phyloP scores from a whole-genome alignment of 495 filamentous ascomycete species.

The Pseudomonodictys pantanalensis region DNA sequence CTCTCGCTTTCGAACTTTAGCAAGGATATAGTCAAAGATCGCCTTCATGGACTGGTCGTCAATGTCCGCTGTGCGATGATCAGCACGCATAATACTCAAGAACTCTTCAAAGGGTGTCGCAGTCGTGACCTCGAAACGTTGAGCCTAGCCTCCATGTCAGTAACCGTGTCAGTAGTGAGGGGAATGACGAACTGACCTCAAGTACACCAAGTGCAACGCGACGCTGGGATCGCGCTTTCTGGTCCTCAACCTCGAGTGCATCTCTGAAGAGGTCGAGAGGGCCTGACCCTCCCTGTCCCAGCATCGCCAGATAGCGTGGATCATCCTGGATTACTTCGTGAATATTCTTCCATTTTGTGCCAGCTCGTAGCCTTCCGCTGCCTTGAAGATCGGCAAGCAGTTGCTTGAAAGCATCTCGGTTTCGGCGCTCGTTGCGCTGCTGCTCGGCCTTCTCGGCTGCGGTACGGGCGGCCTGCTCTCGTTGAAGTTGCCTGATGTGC shows the following conservation, averaged over 20 bases:
- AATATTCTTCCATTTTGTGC: conserved; percentile 84
- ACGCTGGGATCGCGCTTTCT: conserved; percentile 70
- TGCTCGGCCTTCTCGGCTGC: conserved; percentile 82
- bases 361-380: conserved; percentile 83
- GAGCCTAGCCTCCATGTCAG: conserved; percentile 57
- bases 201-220: conserved; percentile 88
- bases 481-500: conserved; percentile 88
- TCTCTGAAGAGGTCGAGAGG: conserved; percentile 98
- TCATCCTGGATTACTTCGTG: conserved; percentile 76
- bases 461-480: conserved; percentile 80
- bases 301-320: conserved; percentile 76
- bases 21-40: conserved; percentile 82
- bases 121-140: conserved; percentile 81
- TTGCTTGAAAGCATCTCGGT: conserved; percentile 72
- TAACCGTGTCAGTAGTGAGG: conserved; percentile 20
- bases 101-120: conserved; percentile 89
- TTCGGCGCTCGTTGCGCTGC: conserved; percentile 76
- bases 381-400: conserved; percentile 70
- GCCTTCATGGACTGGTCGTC: conserved; percentile 68
- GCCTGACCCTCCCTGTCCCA: conserved; percentile 82
- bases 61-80: conserved; percentile 81
- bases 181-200: conserved; percentile 60
- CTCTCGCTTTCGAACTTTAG: conserved; percentile 68
- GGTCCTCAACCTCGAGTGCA: conserved; percentile 88
- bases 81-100: conserved; percentile 67